Percentiles rank a stretch among this genome's conserved stretches.
phyloP scores from a whole-genome alignment of 2,329 filamentous ascomycete genomes.

The Hypoxylon sp. region DNA sequence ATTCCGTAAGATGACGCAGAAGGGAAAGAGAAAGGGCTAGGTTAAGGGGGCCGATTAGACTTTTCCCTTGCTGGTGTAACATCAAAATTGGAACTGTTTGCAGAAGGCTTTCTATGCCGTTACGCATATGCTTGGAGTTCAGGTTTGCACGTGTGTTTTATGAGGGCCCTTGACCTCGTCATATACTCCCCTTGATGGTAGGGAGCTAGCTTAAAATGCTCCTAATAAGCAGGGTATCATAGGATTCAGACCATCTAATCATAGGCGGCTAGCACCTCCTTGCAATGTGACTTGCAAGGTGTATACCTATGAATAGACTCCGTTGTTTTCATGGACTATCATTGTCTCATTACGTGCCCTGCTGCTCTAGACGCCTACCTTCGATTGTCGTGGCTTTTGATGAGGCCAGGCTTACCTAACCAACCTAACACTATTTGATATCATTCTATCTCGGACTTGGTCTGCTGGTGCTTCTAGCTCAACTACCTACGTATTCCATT shows the following conservation, averaged over 20 bases:
- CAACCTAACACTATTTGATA: not conserved
- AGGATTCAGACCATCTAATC: not conserved
- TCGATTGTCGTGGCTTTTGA: not conserved
- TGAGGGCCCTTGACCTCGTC: too few relatives aligned
- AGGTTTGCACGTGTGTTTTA: too few relatives aligned
- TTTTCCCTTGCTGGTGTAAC: not conserved
- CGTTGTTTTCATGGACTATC: not conserved
- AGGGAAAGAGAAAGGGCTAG: slow-evolving; percentile 65
- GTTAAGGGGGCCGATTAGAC: slow-evolving; percentile 3
- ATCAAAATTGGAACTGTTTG: slow-evolving; percentile 4
- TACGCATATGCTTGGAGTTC: slow-evolving; percentile 17
- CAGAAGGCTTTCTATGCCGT: slow-evolving; percentile 2
- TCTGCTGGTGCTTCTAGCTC: not conserved
- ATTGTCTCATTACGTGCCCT: not conserved
- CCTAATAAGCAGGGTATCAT: not conserved
- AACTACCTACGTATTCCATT: not conserved
- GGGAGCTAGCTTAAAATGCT: not conserved
- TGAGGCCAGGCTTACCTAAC: not conserved
- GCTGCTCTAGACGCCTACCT: not conserved
- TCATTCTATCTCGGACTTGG: not conserved
- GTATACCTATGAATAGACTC: slow-evolving; percentile 2
- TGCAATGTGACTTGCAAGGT: not conserved
- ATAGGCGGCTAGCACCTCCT: not conserved
- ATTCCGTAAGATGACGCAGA: slow-evolving; percentile 75
- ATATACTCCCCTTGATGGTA: not conserved